Evolutionary conservation across 2,329 filamentous ascomycete species (phyloP).

Genomic region (Pyrenochaeta sp.): DNA sequence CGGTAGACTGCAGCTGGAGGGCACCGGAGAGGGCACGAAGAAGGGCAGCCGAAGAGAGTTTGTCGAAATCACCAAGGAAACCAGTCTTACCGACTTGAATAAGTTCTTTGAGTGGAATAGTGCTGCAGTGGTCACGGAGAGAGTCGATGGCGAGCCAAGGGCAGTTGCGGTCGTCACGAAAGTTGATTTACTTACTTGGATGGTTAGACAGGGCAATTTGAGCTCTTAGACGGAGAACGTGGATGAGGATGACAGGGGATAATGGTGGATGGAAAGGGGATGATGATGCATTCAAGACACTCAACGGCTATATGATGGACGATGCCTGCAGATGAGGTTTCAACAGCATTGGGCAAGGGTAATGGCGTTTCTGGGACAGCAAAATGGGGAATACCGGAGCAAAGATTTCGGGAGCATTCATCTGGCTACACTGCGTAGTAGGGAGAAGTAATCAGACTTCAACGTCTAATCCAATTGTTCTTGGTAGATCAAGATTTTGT

Average conservation of each 20-base stretch:
- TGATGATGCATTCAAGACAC: too few species aligned
- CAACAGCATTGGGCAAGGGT: background rate
- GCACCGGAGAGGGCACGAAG: slow-evolving; percentile 25
- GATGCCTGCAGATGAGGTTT: too few species aligned
- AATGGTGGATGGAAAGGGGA: background rate
- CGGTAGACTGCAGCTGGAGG: slow-evolving; percentile 48
- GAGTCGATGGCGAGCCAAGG: slow-evolving; percentile 67
- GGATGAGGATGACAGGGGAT: background rate
- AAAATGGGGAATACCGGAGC: background rate
- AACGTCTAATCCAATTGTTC: too few species aligned
- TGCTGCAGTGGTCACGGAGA: slow-evolving; percentile 91
- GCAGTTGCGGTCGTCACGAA: slow-evolving; percentile 93
- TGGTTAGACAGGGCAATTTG: slow-evolving; percentile 64
- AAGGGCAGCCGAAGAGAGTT: slow-evolving; percentile 66
- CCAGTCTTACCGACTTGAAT: slow-evolving; percentile 80
- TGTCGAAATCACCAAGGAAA: slow-evolving; percentile 93
- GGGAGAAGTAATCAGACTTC: too few species aligned
- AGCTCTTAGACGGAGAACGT: slow-evolving; percentile 8
- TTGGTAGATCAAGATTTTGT: too few species aligned
- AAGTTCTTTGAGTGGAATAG: slow-evolving; percentile 99
- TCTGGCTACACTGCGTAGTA: slow-evolving; percentile 7
- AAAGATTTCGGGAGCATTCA: background rate
- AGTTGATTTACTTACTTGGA: slow-evolving; percentile 91
- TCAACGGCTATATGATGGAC: too few species aligned
- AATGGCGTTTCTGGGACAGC: background rate